Conservation (phyloP, 257 asterid genomes). For the Coffea canephora region DNA sequence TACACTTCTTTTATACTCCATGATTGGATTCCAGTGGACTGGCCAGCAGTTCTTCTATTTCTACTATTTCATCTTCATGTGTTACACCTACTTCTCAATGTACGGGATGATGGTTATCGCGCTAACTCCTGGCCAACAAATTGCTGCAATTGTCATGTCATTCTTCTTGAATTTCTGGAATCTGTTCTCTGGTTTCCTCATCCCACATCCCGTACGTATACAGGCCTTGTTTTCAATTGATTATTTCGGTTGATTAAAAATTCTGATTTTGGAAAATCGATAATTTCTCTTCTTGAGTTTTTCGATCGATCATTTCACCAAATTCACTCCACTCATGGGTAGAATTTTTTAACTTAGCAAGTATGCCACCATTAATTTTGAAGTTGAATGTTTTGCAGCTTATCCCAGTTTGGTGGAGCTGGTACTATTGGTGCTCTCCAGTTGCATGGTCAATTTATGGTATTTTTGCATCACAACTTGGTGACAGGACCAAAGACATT, state of each 20-base stretch:
- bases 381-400: conserved; percentile 37
- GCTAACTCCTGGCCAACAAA: conserved; percentile 69
- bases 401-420: conserved; percentile 87
- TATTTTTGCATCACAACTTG: conserved; percentile 54
- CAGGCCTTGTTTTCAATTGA: too few species aligned
- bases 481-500: conserved; percentile 39
- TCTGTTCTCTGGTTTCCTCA: conserved; percentile 82
- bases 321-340: too few species aligned
- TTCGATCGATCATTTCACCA: too few species aligned
- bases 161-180: conserved; percentile 89
- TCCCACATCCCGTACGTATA: conserved; percentile 68
- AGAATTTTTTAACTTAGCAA: not conserved
- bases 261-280: too few species aligned
- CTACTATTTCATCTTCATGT: conserved; percentile 86
- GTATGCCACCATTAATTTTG: not conserved
- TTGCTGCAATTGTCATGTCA: conserved; percentile 81
- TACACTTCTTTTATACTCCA: conserved; percentile 64
- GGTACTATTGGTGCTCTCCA: conserved; percentile 94
- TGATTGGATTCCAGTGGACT: conserved; percentile 81
- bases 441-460: conserved; percentile 82
- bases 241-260: too few species aligned
- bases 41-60: conserved; percentile 60
- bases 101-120: conserved; percentile 92
- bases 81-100: conserved; percentile 86
- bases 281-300: too few species aligned